These are phyloP conservation scores for Pulveroboletus sp. DNA, from an alignment of 768 basidiomycete genomes.

Conservation along the genomic window DNA sequence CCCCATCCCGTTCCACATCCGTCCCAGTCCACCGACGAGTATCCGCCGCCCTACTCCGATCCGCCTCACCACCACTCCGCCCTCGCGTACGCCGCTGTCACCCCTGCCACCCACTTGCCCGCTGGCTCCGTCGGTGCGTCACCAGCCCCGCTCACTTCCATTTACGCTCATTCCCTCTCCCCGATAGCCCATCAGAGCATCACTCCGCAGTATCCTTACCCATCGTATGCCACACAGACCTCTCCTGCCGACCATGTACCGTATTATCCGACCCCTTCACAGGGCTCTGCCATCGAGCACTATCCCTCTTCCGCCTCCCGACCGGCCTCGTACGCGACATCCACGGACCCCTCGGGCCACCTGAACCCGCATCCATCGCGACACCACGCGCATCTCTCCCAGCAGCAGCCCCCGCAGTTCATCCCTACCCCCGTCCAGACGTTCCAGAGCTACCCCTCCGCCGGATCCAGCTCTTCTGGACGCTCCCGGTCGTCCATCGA, in stretches of 20 bases:
- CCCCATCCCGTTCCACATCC: conserved; percentile 14
- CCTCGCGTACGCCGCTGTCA: conserved; percentile 26
- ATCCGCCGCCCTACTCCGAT: conserved; percentile 20
- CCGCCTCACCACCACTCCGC: conserved; percentile 21
- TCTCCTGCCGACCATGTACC: conserved; percentile 19
- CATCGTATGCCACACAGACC: conserved; percentile 17
- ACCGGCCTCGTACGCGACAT: conserved; percentile 17
- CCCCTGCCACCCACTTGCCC: conserved; percentile 15
- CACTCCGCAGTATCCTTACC: conserved; percentile 16
- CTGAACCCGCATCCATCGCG: conserved; percentile 14
- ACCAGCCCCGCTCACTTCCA: conserved; percentile 6
- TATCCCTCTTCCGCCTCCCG: conserved; percentile 21
- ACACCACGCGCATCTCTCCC: conserved; percentile 13
- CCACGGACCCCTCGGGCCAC: conserved; percentile 10
- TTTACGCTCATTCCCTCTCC: conserved; percentile 2
- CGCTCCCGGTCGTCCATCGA: conserved; percentile 30
- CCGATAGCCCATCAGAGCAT: conserved; percentile 20
- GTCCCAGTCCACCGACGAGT: conserved; percentile 20
- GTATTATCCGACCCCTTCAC: conserved; percentile 23
- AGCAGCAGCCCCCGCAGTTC: conserved; percentile 32
- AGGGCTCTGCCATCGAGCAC: conserved; percentile 14
- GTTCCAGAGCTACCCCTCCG: conserved; percentile 31
- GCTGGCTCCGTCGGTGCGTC: conserved; percentile 26
- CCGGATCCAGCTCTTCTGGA: conserved; percentile 23
- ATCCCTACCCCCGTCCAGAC: conserved; percentile 48